Base-by-base conservation (phyloP, 2,329 filamentous ascomycete genomes). In the Pseudogymnoascus sp. region DNA sequence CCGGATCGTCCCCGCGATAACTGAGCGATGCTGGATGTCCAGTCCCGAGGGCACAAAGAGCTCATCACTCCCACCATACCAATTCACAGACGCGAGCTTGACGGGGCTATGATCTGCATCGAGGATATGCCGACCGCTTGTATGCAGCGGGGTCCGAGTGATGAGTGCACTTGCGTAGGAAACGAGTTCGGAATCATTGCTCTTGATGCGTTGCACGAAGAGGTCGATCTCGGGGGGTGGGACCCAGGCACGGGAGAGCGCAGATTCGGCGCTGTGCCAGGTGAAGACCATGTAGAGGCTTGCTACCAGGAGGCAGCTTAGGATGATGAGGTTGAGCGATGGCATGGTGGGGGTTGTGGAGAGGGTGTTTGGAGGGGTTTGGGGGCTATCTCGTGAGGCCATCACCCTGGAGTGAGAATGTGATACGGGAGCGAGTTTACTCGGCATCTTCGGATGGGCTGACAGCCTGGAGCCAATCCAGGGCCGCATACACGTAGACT, bases 31-130 rank as follows among this genome's bases (percentile, higher is more conserved):
- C 68, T 81, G 80, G 21, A 85, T 74, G 66, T 89, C 84, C 39
- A 89, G 77, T 0, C 86, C 86, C 37, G 84, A 83, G 0, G 83
- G 79, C 10, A 89, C 80, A 68, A 86, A 88, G 62, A 83, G 77
- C 74, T 87, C 81, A 69, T 89, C 86, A 69, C 84, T 87, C 2
- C 82, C 86, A 35, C 87, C 86, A 70, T 89, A 89, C 86, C 86
- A 89, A 74, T 89, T 89, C 69, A 88, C 77, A 19, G 83, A 85
- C 16, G 82, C 75, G 6, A 90, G 77, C 74, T 85, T 86, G 73
- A 85, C 83, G 31, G 84, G 80, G 31, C 78, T 77, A 39, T 80
- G 82, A 1, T 75, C 69, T 7, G 78, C 74, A 73, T 89, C 86
- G 61, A 88, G 78, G 29, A 89, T 78, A 66, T 87, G 71, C 45